These are phyloP conservation scores for Nothophaeocryptopus gaeumannii DNA, from an alignment of 2,329 filamentous ascomycete genomes.

Conservation along the genomic window DNA sequence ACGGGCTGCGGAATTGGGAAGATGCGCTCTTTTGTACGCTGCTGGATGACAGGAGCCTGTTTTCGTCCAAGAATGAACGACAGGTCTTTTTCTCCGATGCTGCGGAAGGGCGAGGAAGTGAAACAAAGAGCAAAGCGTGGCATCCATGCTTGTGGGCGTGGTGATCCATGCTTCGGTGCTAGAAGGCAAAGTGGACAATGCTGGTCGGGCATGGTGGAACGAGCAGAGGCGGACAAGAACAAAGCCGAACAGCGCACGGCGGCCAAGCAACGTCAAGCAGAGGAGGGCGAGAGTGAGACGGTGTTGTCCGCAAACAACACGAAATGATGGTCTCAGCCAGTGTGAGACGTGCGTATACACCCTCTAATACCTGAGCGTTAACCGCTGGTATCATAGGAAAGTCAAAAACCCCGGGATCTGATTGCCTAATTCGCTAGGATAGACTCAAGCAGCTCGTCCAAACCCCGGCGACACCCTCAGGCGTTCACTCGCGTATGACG, in stretches of 20 bases:
- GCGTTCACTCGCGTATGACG: not conserved
- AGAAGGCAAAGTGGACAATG: constrained; percentile 7
- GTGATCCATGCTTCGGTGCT: constrained; percentile 13
- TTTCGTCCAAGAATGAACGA: constrained; percentile 10
- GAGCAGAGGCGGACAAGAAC: constrained; percentile 4
- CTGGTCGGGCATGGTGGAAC: constrained; percentile 18
- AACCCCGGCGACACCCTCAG: no score
- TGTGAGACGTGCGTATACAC: no score
- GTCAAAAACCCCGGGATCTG: not conserved
- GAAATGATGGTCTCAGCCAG: no score
- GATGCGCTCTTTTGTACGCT: constrained; percentile 5
- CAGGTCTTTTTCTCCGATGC: constrained; percentile 4
- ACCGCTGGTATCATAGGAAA: not conserved
- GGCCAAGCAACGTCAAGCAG: constrained; percentile 6
- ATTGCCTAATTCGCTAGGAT: no score
- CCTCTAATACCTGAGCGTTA: no score
- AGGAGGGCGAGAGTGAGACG: constrained; percentile 1
- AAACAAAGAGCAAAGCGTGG: constrained; percentile 18
- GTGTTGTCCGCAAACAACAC: not conserved
- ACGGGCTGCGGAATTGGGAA: constrained; percentile 2
- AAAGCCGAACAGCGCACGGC: constrained; percentile 7
- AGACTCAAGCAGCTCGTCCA: no score
- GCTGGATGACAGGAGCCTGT: constrained; percentile 11
- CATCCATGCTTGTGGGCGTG: constrained; percentile 14
- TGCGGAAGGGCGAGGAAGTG: constrained; percentile 14